These are phyloP conservation scores for Adansonia gregorii DNA, from an alignment of 441 rosid species.

Conservation along the genomic window DNA sequence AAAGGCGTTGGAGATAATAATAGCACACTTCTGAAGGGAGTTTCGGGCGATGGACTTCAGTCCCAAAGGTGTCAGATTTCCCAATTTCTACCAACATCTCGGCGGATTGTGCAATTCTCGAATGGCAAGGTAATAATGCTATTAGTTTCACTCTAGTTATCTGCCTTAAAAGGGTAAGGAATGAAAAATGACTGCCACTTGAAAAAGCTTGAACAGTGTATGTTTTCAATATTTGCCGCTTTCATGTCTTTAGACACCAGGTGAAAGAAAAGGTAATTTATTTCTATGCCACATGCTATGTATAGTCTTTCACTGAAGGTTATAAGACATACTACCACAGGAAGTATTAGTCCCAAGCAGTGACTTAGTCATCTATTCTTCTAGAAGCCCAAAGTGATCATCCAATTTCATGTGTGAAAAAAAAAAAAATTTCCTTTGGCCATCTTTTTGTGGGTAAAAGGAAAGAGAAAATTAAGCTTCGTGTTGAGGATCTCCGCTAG, in stretches of 20 bases:
- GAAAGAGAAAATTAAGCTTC: conserved; percentile 19
- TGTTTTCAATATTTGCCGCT: neutral
- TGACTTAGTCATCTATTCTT: neutral
- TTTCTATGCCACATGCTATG: neutral
- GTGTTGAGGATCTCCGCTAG: neutral
- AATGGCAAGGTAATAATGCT: conserved; percentile 69
- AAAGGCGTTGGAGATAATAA: conserved; percentile 38
- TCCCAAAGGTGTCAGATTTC: conserved; percentile 52
- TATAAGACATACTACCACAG: neutral
- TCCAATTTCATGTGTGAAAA: neutral
- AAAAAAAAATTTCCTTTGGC: neutral
- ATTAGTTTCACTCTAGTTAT: conserved; percentile 18
- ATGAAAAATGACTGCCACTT: neutral
- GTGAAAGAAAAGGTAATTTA: conserved; percentile 7
- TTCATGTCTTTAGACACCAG: neutral
- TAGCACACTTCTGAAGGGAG: conserved; percentile 38
- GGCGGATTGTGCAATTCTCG: conserved; percentile 91
- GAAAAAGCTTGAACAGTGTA: neutral
- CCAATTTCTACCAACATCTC: conserved; percentile 93
- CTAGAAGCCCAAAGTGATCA: neutral
- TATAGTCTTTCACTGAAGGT: neutral
- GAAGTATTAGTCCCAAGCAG: neutral
- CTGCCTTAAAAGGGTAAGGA: neutral
- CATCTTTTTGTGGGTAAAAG: neutral
- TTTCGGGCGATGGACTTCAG: conserved; percentile 32